Evolutionary conservation across 495 filamentous ascomycete genomes (phyloP).

Genomic region (Penicillium parvum): DNA sequence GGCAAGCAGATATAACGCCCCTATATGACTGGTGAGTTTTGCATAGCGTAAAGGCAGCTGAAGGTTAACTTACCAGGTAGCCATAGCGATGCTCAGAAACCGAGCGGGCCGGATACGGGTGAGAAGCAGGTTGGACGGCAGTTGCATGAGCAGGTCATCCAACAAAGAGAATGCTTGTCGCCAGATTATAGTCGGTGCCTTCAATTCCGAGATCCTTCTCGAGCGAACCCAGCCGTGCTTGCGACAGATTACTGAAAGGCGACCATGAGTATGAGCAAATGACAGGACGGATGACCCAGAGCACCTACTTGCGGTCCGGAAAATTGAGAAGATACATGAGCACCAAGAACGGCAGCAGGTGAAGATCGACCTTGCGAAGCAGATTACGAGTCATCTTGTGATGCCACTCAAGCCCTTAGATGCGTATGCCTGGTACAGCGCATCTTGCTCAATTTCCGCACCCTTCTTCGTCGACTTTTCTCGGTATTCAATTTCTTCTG

Average conservation of each 20-base stretch:
- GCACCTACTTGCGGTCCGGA: slow-evolving; percentile 57
- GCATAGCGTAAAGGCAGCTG: slow-evolving; percentile 55
- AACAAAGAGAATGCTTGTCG: slow-evolving; percentile 63
- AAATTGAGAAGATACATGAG: slow-evolving; percentile 80
- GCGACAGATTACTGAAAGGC: slow-evolving; percentile 26
- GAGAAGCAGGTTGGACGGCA: slow-evolving; percentile 60
- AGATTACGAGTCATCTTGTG: slow-evolving; percentile 35
- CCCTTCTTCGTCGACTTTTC: slow-evolving; percentile 9
- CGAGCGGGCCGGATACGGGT: slow-evolving; percentile 39
- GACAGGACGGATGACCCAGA: background rate
- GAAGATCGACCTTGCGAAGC: slow-evolving; percentile 57
- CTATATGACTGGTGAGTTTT: slow-evolving; percentile 32
- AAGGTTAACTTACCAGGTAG: slow-evolving; percentile 39
- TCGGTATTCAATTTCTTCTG: slow-evolving; percentile 16
- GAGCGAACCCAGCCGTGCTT: slow-evolving; percentile 40
- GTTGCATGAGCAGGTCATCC: slow-evolving; percentile 57
- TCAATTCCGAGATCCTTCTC: slow-evolving; percentile 44
- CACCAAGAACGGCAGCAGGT: slow-evolving; percentile 57
- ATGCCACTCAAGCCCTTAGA: slow-evolving; percentile 33
- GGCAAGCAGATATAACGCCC: slow-evolving; percentile 62
- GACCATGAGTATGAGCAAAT: background rate
- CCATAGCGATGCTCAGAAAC: slow-evolving; percentile 28
- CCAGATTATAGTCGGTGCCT: slow-evolving; percentile 51
- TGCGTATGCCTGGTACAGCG: slow-evolving; percentile 29
- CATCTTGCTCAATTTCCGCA: slow-evolving; percentile 20